Percentiles rank a stretch among this genome's conserved stretches.
These are phyloP conservation scores for Sonneratia caseolaris DNA, from an alignment of 345 rosid genomes.

Conservation along the genomic window DNA sequence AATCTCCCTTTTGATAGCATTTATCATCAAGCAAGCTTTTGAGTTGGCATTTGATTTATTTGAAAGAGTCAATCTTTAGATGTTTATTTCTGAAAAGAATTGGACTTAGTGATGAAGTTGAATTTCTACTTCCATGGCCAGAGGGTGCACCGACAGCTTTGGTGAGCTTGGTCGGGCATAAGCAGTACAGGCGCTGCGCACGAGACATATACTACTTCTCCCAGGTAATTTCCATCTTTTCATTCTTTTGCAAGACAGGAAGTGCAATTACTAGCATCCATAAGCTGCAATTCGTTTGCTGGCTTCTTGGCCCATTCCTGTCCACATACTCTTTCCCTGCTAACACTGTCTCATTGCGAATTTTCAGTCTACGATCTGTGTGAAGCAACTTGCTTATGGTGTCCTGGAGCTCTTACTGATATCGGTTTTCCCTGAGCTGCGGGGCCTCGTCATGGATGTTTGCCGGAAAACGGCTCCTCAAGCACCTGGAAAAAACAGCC, in stretches of 20 bases:
- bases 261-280: not conserved
- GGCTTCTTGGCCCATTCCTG: no score
- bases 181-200: conserved; percentile 88
- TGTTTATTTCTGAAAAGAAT: not conserved
- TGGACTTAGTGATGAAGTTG: not conserved
- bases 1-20: not conserved
- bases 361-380: conserved; percentile 76
- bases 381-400: conserved; percentile 80
- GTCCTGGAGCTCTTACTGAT: conserved; percentile 59
- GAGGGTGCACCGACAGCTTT: conserved; percentile 86
- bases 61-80: not conserved
- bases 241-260: not conserved
- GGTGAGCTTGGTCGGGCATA: conserved; percentile 82
- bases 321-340: not conserved
- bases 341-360: not conserved
- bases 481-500: not conserved
- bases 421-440: conserved; percentile 85
- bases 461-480: conserved; percentile 31
- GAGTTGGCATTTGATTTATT: not conserved
- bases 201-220: conserved; percentile 89
- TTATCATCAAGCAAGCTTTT: not conserved
- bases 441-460: conserved; percentile 53
- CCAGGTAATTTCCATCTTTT: conserved; percentile 40
- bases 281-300: no score
- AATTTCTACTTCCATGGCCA: conserved; percentile 20